Evolutionary conservation across 495 filamentous ascomycete species (phyloP).

Genomic region (Paragyromitra xinjiangensis): DNA sequence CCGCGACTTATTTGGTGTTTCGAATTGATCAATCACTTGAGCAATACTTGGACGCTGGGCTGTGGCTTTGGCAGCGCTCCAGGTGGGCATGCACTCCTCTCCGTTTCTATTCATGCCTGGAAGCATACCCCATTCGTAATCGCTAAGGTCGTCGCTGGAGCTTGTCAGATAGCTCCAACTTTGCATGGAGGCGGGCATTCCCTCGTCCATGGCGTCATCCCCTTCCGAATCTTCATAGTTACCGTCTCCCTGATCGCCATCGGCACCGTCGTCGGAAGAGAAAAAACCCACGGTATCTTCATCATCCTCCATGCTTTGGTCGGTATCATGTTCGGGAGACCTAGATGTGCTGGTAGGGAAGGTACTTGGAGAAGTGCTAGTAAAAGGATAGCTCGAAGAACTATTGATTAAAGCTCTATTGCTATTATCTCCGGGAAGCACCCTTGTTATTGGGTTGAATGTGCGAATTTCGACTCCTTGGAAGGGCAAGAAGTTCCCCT

Average conservation of each 20-base stretch:
- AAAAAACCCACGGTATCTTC: background rate
- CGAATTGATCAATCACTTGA: background rate
- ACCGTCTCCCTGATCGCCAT: background rate
- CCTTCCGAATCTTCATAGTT: background rate
- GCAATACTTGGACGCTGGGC: background rate
- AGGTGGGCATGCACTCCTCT: background rate
- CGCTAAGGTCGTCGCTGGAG: background rate
- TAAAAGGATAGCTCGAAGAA: no score
- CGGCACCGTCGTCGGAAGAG: background rate
- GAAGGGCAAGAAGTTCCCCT: no score
- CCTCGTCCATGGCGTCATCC: background rate
- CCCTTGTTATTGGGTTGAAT: no score
- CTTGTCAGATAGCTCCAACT: constrained; percentile 14
- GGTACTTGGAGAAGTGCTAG: no score
- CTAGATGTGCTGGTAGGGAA: background rate
- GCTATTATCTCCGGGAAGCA: no score
- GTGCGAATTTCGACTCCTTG: no score
- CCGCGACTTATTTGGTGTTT: background rate
- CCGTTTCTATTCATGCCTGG: constrained; percentile 1
- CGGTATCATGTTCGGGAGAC: background rate
- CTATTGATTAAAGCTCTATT: no score
- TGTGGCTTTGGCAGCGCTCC: background rate
- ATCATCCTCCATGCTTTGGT: background rate
- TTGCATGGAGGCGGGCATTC: constrained; percentile 20
- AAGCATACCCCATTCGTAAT: constrained; percentile 11